Evolutionary conservation across 108 stramenopile genomes (phyloP).

Genomic region (Nitzschia sp.): DNA sequence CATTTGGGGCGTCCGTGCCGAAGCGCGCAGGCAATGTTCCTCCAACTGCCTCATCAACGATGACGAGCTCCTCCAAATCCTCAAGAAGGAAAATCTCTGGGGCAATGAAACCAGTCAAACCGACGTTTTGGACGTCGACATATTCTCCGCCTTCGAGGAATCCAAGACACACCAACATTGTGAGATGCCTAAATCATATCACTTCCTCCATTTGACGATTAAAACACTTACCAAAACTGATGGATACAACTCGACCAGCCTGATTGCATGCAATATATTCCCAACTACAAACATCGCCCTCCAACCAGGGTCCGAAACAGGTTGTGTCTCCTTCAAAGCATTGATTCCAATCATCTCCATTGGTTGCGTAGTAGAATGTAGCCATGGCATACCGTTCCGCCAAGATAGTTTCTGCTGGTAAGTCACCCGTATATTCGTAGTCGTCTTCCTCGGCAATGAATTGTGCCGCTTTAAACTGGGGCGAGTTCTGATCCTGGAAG

Average conservation of each 20-base stretch:
- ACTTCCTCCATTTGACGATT: background rate
- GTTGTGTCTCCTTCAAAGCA: slow-evolving; percentile 23
- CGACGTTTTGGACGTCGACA: too few species aligned
- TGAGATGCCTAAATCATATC: too few species aligned
- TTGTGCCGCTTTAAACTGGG: slow-evolving; percentile 29
- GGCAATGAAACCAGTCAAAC: slow-evolving; percentile 45
- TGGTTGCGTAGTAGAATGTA: slow-evolving; percentile 35
- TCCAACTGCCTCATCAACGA: background rate
- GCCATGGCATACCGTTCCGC: slow-evolving; percentile 28
- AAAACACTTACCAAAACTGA: slow-evolving; percentile 33
- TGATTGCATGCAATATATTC: slow-evolving; percentile 24
- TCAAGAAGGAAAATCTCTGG: slow-evolving; percentile 5
- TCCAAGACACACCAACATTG: slow-evolving; percentile 25
- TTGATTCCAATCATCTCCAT: slow-evolving; percentile 27
- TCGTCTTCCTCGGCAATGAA: slow-evolving; percentile 26
- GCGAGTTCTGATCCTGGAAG: slow-evolving; percentile 29
- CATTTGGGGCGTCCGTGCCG: background rate
- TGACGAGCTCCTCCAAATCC: slow-evolving; percentile 2
- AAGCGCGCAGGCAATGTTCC: slow-evolving; percentile 19
- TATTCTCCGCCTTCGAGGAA: slow-evolving; percentile 19
- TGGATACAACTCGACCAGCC: slow-evolving; percentile 13
- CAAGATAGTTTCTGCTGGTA: slow-evolving; percentile 9
- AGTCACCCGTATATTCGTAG: slow-evolving; percentile 6
- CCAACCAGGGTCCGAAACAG: slow-evolving; percentile 29
- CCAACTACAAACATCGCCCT: slow-evolving; percentile 33